Evolutionary conservation across 2,329 filamentous ascomycete species (phyloP).

Genomic region (Phialophora chinensis): DNA sequence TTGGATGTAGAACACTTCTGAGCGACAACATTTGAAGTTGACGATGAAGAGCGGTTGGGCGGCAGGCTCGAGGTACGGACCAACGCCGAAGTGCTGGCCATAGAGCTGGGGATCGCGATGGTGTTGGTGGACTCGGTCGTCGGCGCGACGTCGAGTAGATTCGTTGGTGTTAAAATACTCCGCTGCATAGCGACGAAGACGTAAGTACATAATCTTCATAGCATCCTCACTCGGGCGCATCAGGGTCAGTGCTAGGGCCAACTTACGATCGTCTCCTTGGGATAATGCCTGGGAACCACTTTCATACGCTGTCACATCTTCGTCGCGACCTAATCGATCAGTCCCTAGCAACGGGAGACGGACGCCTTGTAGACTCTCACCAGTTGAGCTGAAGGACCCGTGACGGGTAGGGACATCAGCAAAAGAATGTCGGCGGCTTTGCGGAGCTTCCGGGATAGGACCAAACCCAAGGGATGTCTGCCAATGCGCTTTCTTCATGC

Average conservation of each 20-base stretch:
- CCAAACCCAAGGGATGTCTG: conserved; percentile 58
- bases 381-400: conserved; percentile 49
- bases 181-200: conserved; percentile 49
- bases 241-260: conserved; percentile 40
- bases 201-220: conserved; percentile 49
- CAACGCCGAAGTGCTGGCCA: conserved; percentile 37
- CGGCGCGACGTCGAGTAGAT: conserved; percentile 45
- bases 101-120: conserved; percentile 32
- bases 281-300: conserved; percentile 47
- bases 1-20: conserved; percentile 96
- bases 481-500: conserved; percentile 56
- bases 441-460: conserved; percentile 52
- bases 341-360: conserved; percentile 14
- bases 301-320: conserved; percentile 45
- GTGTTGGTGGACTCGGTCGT: conserved; percentile 48
- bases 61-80: conserved; percentile 46
- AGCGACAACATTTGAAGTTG: conserved; percentile 92
- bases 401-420: conserved; percentile 58
- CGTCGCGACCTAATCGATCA: conserved; percentile 45
- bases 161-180: conserved; percentile 50
- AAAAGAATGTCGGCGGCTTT: conserved; percentile 59
- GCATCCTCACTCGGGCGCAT: conserved; percentile 40
- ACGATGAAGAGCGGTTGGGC: conserved; percentile 84
- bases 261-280: conserved; percentile 53
- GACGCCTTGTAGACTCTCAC: conserved; percentile 38